These are phyloP conservation scores for Niebla homalea DNA, from an alignment of 495 filamentous ascomycete genomes.

Conservation along the genomic window DNA sequence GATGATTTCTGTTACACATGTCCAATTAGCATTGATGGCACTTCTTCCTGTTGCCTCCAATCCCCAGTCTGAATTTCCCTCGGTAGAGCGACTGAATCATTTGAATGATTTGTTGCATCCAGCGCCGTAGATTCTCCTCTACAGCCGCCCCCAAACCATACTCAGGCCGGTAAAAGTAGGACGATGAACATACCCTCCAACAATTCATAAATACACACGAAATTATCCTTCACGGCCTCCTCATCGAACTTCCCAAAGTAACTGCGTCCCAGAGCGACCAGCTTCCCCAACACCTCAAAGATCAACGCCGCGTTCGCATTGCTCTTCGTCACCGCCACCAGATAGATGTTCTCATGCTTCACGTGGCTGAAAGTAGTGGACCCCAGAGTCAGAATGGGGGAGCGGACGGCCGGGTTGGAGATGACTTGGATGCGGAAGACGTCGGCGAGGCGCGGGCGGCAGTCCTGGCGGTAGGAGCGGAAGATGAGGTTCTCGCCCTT, in stretches of 20 bases:
- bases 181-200: conserved; percentile 58
- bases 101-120: no score
- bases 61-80: neutral
- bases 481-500: conserved; percentile 99
- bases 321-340: conserved; percentile 96
- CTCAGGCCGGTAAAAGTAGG: neutral
- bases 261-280: conserved; percentile 78
- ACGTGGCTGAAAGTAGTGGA: conserved; percentile 99
- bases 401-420: conserved; percentile 94
- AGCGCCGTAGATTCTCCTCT: neutral
- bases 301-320: conserved; percentile 98
- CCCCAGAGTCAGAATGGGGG: conserved; percentile 91
- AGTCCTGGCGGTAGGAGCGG: conserved; percentile 95
- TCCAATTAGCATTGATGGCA: neutral
- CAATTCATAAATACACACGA: conserved; percentile 96
- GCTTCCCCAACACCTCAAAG: conserved; percentile 93
- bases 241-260: conserved; percentile 99
- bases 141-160: neutral
- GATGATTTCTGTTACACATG: conserved; percentile 65
- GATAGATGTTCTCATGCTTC: conserved; percentile 98
- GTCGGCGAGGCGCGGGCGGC: conserved; percentile 89
- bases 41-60: neutral
- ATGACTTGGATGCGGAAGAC: conserved; percentile 99
- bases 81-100: neutral
- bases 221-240: conserved; percentile 99